A percentile compares a stretch with the other conserved stretches of the same genome.
Evolutionary conservation across 106 monocot genomes (phyloP).

Genomic region (Iris macrosiphon): DNA sequence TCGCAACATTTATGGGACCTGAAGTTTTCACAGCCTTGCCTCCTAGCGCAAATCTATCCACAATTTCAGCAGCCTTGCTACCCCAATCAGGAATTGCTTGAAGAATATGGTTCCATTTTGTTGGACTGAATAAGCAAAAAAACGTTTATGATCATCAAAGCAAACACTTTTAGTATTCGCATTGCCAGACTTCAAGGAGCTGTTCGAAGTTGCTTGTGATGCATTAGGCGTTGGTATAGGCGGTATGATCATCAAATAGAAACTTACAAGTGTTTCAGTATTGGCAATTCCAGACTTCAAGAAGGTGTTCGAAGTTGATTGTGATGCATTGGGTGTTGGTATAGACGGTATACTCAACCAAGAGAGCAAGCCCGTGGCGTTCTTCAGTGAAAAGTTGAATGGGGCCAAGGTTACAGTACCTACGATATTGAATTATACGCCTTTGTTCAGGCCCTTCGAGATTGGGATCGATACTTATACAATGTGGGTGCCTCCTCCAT

Average conservation of each 20-base stretch:
- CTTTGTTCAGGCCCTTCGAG: background rate
- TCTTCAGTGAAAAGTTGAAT: slow-evolving; percentile 12
- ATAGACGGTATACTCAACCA: slow-evolving; percentile 7
- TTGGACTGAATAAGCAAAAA: background rate
- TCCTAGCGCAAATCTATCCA: too few relatives aligned
- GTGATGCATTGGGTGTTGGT: slow-evolving; percentile 7
- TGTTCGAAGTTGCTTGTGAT: slow-evolving; percentile 14
- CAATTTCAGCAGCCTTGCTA: too few relatives aligned
- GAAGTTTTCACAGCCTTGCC: too few relatives aligned
- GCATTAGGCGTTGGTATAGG: slow-evolving; percentile 1
- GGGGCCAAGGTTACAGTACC: background rate
- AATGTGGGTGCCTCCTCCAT: background rate
- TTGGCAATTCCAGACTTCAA: slow-evolving; percentile 9
- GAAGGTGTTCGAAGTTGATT: slow-evolving; percentile 8
- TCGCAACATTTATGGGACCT: too few relatives aligned
- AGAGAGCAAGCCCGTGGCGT: background rate
- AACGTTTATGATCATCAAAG: background rate
- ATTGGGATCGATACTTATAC: too few relatives aligned
- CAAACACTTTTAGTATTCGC: background rate
- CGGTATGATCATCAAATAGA: slow-evolving; percentile 2
- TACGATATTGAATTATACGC: slow-evolving; percentile 16
- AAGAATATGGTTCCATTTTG: background rate
- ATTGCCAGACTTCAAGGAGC: slow-evolving; percentile 8
- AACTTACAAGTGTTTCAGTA: background rate
- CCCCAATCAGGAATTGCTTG: background rate